Evolutionary conservation across 2,329 filamentous ascomycete species (phyloP).

Genomic region (Clonostachys solani): DNA sequence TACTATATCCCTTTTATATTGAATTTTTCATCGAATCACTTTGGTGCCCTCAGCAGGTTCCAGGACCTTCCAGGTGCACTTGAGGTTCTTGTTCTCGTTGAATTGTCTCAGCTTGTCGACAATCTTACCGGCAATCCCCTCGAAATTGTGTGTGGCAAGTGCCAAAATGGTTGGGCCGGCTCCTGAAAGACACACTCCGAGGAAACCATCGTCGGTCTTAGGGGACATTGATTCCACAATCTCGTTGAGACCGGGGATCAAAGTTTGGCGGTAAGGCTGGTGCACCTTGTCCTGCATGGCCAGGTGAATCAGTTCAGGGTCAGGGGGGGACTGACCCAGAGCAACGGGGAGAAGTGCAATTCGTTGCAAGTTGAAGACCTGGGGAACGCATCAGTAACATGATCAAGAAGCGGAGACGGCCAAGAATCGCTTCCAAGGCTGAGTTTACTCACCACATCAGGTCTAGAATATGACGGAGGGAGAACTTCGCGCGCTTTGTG

Average conservation of each 20-base stretch:
- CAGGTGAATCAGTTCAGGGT: conserved; percentile 90
- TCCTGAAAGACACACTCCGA: conserved; percentile 92
- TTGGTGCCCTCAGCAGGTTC: conserved; percentile 76
- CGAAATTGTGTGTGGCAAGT: conserved; percentile 85
- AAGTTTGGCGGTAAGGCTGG: conserved; percentile 87
- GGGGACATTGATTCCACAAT: conserved; percentile 91
- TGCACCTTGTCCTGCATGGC: conserved; percentile 99
- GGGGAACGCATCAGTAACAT: background rate
- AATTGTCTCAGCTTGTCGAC: conserved; percentile 66
- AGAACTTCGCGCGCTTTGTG: conserved; percentile 84
- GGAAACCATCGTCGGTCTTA: conserved; percentile 76
- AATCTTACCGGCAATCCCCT: conserved; percentile 77
- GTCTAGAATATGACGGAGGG: conserved; percentile 72
- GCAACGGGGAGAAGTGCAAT: conserved; percentile 88
- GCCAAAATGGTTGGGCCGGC: conserved; percentile 94
- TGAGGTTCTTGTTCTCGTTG: conserved; percentile 57
- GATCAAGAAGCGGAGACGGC: background rate
- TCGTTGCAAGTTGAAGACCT: conserved; percentile 89
- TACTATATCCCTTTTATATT: background rate
- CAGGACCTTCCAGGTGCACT: conserved; percentile 81
- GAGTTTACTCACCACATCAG: conserved; percentile 66
- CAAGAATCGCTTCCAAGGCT: background rate
- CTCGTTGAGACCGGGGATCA: conserved; percentile 88
- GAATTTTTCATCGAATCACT: conserved; percentile 25
- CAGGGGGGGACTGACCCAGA: conserved; percentile 82